Percentiles rank a stretch among this genome's conserved stretches.
Conservation (phyloP, 208 protist species). For the Porcisia deanei region DNA sequence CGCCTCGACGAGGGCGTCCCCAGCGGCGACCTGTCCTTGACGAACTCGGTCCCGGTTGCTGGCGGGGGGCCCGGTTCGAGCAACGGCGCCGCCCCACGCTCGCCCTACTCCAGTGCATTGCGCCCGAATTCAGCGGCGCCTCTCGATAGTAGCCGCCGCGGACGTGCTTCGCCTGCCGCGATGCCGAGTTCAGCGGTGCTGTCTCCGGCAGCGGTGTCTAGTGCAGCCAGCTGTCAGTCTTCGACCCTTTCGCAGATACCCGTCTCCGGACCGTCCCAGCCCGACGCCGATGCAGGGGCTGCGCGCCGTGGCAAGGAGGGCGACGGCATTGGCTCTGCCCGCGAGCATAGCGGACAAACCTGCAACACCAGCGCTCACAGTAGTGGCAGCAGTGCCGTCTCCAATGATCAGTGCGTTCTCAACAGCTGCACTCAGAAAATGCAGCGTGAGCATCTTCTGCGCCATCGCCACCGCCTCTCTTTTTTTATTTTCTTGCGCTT, state of each 20-base stretch:
- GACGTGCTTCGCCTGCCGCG: neutral
- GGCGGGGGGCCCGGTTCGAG: neutral
- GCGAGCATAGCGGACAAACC: neutral
- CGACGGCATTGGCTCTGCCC: neutral
- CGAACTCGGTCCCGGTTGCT: neutral
- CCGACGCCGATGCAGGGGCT: neutral
- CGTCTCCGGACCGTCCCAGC: neutral
- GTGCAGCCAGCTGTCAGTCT: neutral
- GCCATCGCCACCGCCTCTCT: constrained; percentile 18
- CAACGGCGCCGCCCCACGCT: constrained; percentile 4
- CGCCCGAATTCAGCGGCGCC: constrained; percentile 1
- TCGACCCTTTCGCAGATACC: neutral
- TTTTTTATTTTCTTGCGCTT: constrained; percentile 41
- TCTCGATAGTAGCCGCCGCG: constrained; percentile 8
- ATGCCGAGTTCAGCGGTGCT: constrained; percentile 1
- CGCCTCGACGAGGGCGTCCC: constrained; percentile 15
- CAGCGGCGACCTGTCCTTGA: neutral
- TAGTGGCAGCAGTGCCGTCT: constrained; percentile 18
- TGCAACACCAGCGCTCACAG: constrained; percentile 9
- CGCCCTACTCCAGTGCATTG: constrained; percentile 4
- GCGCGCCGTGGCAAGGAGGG: neutral
- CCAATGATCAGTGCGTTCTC: constrained; percentile 16
- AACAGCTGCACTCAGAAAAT: constrained; percentile 29
- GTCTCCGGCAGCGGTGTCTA: neutral
- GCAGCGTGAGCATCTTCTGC: constrained; percentile 26